Evolutionary conservation across 2,329 filamentous ascomycete genomes (phyloP).

Genomic region (Aureobasidium sp.): DNA sequence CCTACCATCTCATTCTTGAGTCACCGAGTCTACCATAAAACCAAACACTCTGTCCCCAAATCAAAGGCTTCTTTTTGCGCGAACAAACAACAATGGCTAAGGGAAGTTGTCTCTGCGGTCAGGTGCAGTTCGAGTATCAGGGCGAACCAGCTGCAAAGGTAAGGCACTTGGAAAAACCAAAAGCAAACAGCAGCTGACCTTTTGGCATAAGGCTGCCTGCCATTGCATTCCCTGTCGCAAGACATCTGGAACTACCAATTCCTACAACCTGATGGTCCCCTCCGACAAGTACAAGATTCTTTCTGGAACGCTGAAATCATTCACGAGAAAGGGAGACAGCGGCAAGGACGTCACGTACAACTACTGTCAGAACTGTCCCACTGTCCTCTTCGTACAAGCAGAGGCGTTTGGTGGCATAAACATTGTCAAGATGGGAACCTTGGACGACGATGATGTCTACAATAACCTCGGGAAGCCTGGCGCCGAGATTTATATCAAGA

Average conservation of each 20-base stretch:
- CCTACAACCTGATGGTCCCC: constrained; percentile 26
- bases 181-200: background rate
- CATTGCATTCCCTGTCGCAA: constrained; percentile 30
- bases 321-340: constrained; percentile 25
- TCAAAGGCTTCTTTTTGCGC: too few relatives aligned
- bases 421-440: constrained; percentile 29
- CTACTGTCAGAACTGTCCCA: constrained; percentile 27
- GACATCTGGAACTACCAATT: constrained; percentile 27
- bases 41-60: too few relatives aligned
- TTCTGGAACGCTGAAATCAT: constrained; percentile 24
- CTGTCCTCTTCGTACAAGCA: constrained; percentile 25
- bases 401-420: constrained; percentile 23
- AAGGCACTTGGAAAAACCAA: constrained; percentile 3
- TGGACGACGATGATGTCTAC: constrained; percentile 25
- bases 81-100: constrained; percentile 20
- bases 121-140: constrained; percentile 31
- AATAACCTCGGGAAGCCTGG: constrained; percentile 21
- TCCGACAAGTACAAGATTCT: constrained; percentile 25
- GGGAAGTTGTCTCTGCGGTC: constrained; percentile 31
- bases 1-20: too few relatives aligned
- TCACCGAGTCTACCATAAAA: too few relatives aligned
- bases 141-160: constrained; percentile 26
- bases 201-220: constrained; percentile 22
- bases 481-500: constrained; percentile 28
- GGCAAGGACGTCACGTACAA: constrained; percentile 28